These are phyloP conservation scores for Naegleria fowleri DNA, from an alignment of 208 protist genomes.

Conservation along the genomic window DNA sequence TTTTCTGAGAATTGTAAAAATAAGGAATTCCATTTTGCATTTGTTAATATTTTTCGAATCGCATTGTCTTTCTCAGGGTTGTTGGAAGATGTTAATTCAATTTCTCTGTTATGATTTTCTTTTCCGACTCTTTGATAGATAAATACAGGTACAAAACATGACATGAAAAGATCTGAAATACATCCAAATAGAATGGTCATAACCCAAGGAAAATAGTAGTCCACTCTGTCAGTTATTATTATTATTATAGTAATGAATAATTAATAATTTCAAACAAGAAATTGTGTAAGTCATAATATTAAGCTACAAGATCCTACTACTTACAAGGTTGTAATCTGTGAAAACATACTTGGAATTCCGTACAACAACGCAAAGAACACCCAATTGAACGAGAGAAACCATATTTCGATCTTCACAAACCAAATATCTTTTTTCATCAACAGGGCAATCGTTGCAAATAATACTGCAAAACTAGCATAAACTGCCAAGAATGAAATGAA, in stretches of 20 bases:
- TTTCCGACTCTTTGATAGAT: neutral
- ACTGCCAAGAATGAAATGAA: neutral
- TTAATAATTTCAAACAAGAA: too few species aligned
- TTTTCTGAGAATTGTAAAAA: neutral
- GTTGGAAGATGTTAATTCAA: neutral
- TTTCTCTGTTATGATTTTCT: neutral
- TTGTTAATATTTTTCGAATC: neutral
- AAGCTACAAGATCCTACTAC: neutral
- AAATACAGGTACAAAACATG: neutral
- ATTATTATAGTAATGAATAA: too few species aligned
- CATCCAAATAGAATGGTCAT: neutral
- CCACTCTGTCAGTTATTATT: neutral
- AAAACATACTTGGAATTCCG: neutral
- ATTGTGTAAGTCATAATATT: too few species aligned
- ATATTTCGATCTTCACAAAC: neutral
- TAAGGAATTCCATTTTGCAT: neutral
- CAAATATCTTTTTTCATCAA: neutral
- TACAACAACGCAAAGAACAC: neutral
- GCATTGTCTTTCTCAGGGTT: neutral
- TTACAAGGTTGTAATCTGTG: neutral
- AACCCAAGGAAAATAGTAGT: neutral
- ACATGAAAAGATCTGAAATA: neutral
- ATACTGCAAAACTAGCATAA: neutral
- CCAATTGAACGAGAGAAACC: neutral
- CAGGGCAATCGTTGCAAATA: neutral